A percentile compares a stretch with the other conserved stretches of the same genome.
Evolutionary conservation across 106 monocot genomes (phyloP).

Genomic region (Phalaenopsis aphrodite): DNA sequence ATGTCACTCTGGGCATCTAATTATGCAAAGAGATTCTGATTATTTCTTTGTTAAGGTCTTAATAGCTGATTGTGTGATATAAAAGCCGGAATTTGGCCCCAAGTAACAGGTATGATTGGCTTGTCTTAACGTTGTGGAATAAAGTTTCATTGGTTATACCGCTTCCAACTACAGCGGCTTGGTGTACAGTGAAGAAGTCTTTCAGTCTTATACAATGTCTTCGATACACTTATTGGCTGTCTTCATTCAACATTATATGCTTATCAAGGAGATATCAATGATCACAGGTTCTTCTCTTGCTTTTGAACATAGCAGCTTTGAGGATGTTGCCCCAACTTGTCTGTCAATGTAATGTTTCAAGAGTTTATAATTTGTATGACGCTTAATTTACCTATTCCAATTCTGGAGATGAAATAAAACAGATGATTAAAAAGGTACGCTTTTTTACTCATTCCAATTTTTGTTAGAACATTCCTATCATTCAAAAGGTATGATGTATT

Average conservation of each 20-base stretch:
- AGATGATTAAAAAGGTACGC: not conserved
- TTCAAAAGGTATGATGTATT: not conserved
- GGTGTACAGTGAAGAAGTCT: slow-evolving; percentile 1
- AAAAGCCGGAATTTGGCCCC: not conserved
- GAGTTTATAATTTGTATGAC: not conserved
- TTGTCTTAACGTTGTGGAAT: not conserved
- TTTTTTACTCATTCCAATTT: not conserved
- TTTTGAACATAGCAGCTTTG: slow-evolving; percentile 2
- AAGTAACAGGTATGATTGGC: not conserved
- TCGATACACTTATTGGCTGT: not conserved
- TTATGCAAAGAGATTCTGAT: slow-evolving; percentile 1
- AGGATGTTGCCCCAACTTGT: not conserved
- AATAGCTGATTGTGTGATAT: not conserved
- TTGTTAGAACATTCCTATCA: not conserved
- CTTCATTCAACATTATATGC: slow-evolving; percentile 2
- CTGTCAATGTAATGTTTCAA: slow-evolving; percentile 3
- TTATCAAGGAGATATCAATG: not conserved
- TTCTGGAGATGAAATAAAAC: not conserved
- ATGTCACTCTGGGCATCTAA: not conserved
- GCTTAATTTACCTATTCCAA: slow-evolving; percentile 3
- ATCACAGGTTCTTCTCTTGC: not conserved
- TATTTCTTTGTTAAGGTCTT: slow-evolving; percentile 1
- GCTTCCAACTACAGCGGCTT: slow-evolving; percentile 1
- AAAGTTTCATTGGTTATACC: not conserved
- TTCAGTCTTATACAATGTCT: slow-evolving; percentile 5